Base-by-base conservation (phyloP, 306 rosid species). In the Trichosanthes truncata region DNA sequence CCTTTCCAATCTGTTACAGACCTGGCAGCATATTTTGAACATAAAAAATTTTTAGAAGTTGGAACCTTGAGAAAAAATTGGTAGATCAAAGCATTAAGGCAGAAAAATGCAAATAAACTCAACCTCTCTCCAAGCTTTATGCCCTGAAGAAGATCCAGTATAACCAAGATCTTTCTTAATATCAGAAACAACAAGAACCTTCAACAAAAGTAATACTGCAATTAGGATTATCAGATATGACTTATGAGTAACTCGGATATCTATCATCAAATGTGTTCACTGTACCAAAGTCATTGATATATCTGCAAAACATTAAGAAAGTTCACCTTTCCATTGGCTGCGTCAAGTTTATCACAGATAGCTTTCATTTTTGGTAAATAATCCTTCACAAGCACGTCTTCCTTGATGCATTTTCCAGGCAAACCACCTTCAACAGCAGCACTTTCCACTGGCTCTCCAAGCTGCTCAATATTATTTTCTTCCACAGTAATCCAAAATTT, bases 101-200 rank as follows among this genome's bases (percentile, higher is more conserved):
- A 57, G 59, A 49, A 35, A 17, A 74, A 21, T 55, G 14, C 38
- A 61, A 33, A 29, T 71, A 80, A 82, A 72, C 56, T 86, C 80
- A 17, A 95, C 97, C 68, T 80, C 84, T 87, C 93, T 91, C 97
- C 97, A 92, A 46, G 87, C 89, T 84, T 82, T 89, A 72, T 89
- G 98, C 77, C 84, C 87, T 20, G 81, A 81, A 46, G 84, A 84
- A 31, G 89, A 66, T 83, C 93, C 91, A 63, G 78, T 69, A 73
- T 92, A 95, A 79, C 96, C 97, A 76, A 92, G 96, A 72, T 91
- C 98, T 85, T 87, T 92, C 82, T 87, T 95, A 40, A 95, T 81
- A 82, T 87, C 93, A 49, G 90, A 87, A 85, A 84, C 95, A 76
- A 90, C 88, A 81, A 92, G 97, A 82, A 95, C 97, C 98, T 95